Evolutionary conservation across 208 protist genomes (phyloP).

Genomic region (Leptomonas pyrrhocoris): DNA sequence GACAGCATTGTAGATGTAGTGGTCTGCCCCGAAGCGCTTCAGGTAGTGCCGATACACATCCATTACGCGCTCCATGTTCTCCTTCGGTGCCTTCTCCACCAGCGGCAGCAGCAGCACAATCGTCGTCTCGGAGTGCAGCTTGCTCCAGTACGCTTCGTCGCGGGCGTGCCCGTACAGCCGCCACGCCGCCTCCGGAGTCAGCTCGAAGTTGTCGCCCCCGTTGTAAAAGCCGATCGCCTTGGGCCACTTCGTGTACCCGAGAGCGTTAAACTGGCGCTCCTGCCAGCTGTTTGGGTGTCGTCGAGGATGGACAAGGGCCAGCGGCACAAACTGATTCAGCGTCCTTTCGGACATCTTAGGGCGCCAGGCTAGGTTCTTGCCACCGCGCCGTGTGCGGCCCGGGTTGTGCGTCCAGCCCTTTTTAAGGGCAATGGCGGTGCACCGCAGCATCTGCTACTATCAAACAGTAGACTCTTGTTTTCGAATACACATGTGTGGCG

Average conservation of each 20-base stretch:
- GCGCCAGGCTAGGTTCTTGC: slow-evolving; percentile 89
- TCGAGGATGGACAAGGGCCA: slow-evolving; percentile 82
- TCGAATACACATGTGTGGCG: no score
- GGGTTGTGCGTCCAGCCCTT: slow-evolving; percentile 91
- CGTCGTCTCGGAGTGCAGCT: slow-evolving; percentile 83
- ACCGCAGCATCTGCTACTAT: slow-evolving; percentile 57
- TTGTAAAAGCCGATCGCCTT: slow-evolving; percentile 93
- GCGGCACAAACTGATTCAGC: slow-evolving; percentile 77
- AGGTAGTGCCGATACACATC: slow-evolving; percentile 86
- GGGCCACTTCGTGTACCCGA: slow-evolving; percentile 90
- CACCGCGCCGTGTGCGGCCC: slow-evolving; percentile 76
- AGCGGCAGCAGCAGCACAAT: slow-evolving; percentile 82
- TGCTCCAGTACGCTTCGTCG: slow-evolving; percentile 79
- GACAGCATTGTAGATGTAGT: slow-evolving; percentile 92
- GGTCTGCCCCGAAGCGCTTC: slow-evolving; percentile 87
- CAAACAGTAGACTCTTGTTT: no score
- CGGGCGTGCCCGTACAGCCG: slow-evolving; percentile 66
- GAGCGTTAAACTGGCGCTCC: slow-evolving; percentile 76
- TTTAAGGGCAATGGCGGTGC: slow-evolving; percentile 65
- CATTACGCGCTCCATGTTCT: slow-evolving; percentile 71
- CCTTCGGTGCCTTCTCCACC: slow-evolving; percentile 71
- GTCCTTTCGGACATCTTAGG: slow-evolving; percentile 77
- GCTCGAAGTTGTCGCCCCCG: slow-evolving; percentile 90
- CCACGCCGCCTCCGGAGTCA: slow-evolving; percentile 83
- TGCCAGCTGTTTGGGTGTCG: slow-evolving; percentile 89